Evolutionary conservation across 768 basidiomycete species (phyloP).

Genomic region (Ramaria sp.): DNA sequence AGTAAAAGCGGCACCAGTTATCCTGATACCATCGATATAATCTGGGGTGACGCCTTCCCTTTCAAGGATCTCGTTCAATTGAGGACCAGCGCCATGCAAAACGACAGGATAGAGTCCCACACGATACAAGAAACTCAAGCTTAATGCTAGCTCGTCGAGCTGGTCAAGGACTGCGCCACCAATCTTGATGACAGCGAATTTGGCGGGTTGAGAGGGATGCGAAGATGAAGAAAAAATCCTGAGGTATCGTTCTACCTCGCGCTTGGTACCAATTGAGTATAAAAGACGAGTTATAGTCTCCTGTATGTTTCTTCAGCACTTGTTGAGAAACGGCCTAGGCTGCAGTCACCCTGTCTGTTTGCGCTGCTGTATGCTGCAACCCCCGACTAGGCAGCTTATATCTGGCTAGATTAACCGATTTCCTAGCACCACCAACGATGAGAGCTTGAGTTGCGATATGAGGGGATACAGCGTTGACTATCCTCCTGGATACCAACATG

Average conservation of each 20-base stretch:
- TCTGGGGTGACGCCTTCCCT: conserved; percentile 88
- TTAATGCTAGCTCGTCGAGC: conserved; percentile 87
- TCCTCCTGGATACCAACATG: conserved; percentile 7
- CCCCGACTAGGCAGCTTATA: not conserved
- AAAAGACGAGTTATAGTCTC: conserved; percentile 95
- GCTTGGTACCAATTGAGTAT: conserved; percentile 93
- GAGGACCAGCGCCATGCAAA: conserved; percentile 93
- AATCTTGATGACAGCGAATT: conserved; percentile 96
- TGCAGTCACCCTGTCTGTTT: conserved; percentile 6
- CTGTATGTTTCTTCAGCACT: conserved; percentile 27
- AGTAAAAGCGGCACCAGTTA: conserved; percentile 58
- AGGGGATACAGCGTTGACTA: not conserved
- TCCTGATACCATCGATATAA: conserved; percentile 95
- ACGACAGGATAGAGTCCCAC: conserved; percentile 98
- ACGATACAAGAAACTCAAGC: conserved; percentile 91
- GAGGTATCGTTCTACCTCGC: conserved; percentile 96
- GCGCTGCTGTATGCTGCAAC: conserved; percentile 1
- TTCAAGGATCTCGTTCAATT: conserved; percentile 90
- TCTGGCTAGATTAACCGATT: not conserved
- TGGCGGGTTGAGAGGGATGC: conserved; percentile 80
- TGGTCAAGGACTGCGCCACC: conserved; percentile 93
- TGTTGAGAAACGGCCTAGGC: not conserved
- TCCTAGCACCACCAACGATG: conserved; percentile 1
- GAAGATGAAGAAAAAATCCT: conserved; percentile 96
- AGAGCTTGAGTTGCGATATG: not conserved